Evolutionary conservation across 805 yeast genomes (phyloP), one percentile per base, ranked within the genome.

Genomic region (Saccharomycopsis capsularis): DNA sequence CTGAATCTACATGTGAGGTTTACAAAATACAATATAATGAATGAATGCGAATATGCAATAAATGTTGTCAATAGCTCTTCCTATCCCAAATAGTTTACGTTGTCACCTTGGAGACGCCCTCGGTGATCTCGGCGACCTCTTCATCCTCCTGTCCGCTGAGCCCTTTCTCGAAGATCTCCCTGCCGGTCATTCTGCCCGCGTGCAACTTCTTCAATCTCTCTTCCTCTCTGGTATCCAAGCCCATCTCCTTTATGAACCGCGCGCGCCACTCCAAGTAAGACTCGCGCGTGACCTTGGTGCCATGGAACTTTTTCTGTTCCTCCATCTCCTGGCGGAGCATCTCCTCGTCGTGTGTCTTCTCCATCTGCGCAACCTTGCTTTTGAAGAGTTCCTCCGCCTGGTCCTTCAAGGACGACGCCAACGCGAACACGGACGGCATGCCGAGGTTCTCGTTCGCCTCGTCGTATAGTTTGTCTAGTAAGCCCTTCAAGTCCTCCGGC

Each of bases 101-200:
- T n/a, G n/a, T 25, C 38, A 42, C 36, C 11, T 21, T 32, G 2
- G 39, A 19, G 11, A 42, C 39, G 11, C 45, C 38, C 2, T 13
- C 21, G 16, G 21, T 22, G 23, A 44, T 36, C 2, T 63, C 68
- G 2, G 62, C 76, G 4, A 70, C 78, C 13, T 68, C 73, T 40
- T 74, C 81, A 39, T 78, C 90, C 22, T 69, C 81, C 32, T 77
- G 82, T 46, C 81, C 82, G 38, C 85, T 95, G 57, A 93, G 74
- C 40, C 98, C 98, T 59, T 75, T 75, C 61, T 89, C 98, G 61
- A 91, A 91, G 52, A 93, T 85, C 66, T 88, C 91, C 58, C 79
- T 76, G 22, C 99, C 99, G 0, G 95, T 82, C 60, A 89, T 66
- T 64, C 81, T 85, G 5, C 93, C 95, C 40, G 73, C 74, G 60